These are phyloP conservation scores for Lichenothelia convexa DNA, from an alignment of 495 filamentous ascomycete genomes.

Conservation along the genomic window DNA sequence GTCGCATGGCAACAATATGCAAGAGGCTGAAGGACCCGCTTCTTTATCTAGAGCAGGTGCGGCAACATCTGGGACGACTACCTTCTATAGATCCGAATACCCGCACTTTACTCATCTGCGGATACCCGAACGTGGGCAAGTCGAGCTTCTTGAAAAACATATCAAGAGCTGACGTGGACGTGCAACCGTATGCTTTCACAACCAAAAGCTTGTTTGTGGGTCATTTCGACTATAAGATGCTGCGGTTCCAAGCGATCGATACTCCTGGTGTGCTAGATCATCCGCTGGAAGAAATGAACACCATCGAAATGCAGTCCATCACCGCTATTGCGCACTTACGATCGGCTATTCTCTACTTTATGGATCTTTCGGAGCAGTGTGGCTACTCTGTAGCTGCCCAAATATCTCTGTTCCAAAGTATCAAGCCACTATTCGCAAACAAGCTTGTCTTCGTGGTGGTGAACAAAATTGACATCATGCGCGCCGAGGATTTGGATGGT, in stretches of 20 bases:
- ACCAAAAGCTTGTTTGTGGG: slow-evolving; percentile 95
- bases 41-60: slow-evolving; percentile 89
- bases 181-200: slow-evolving; percentile 97
- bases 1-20: slow-evolving; percentile 92
- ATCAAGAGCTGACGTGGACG: slow-evolving; percentile 88
- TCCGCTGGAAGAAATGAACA: slow-evolving; percentile 98
- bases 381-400: slow-evolving; percentile 87
- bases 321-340: slow-evolving; percentile 93
- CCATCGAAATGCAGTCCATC: slow-evolving; percentile 97
- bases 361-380: slow-evolving; percentile 95
- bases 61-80: slow-evolving; percentile 91
- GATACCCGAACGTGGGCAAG: slow-evolving; percentile 96
- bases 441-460: slow-evolving; percentile 91
- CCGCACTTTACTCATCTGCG: slow-evolving; percentile 82
- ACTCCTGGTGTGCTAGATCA: slow-evolving; percentile 93
- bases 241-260: slow-evolving; percentile 79
- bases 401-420: slow-evolving; percentile 81
- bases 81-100: slow-evolving; percentile 97
- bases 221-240: slow-evolving; percentile 97
- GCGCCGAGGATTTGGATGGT: slow-evolving; percentile 71
- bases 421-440: slow-evolving; percentile 91
- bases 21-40: slow-evolving; percentile 85
- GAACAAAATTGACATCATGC: slow-evolving; percentile 91
- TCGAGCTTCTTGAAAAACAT: slow-evolving; percentile 83
- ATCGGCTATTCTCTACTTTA: slow-evolving; percentile 90